phyloP scores from a whole-genome alignment of 371 early-diverging fungal species.

The Umbelopsis sp. region DNA sequence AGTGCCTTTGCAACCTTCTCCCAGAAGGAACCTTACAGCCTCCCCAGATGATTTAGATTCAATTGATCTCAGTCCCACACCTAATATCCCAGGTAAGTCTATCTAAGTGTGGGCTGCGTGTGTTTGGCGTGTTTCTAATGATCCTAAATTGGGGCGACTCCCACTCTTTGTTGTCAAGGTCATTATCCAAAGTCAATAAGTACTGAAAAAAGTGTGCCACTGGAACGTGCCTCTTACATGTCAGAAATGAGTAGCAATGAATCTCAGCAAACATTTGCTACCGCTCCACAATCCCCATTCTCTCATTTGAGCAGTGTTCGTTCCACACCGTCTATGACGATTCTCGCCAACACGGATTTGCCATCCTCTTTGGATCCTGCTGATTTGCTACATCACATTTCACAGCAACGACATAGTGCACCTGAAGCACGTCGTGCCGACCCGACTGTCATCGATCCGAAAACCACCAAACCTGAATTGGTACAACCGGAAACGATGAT shows the following conservation, averaged over 20 bases:
- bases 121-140: neutral
- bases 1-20: neutral
- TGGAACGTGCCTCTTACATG: conserved; percentile 15
- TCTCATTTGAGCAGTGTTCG: conserved; percentile 4
- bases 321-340: conserved; percentile 1
- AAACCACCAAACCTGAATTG: neutral
- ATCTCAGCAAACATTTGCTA: conserved; percentile 4
- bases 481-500: neutral
- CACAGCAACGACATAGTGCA: conserved; percentile 6
- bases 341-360: neutral
- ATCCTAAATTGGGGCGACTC: neutral
- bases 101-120: neutral
- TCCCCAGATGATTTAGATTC: neutral
- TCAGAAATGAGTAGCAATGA: conserved; percentile 15
- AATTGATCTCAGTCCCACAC: neutral
- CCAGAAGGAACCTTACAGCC: neutral
- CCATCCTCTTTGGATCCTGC: neutral
- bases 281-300: conserved; percentile 2
- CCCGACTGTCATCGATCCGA: neutral
- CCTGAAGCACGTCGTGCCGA: neutral
- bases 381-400: neutral
- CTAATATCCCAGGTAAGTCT: conserved; percentile 5
- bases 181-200: conserved; percentile 9
- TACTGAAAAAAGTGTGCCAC: neutral
- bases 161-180: neutral